phyloP scores from a whole-genome alignment of 2,329 filamentous ascomycete genomes.

The Aspergillus fructus region DNA sequence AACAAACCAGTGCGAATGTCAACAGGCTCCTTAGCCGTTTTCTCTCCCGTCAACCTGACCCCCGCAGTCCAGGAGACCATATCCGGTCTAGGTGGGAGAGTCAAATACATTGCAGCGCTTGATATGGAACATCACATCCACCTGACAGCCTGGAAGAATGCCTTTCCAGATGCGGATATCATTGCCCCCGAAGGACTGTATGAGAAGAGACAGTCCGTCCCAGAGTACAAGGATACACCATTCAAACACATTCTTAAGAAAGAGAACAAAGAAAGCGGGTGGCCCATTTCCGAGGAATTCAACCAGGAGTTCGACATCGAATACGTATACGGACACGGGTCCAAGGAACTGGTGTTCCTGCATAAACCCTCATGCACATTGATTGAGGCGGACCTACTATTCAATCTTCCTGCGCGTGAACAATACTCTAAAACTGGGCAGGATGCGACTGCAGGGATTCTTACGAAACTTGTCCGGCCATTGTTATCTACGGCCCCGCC shows the following conservation, averaged over 20 bases:
- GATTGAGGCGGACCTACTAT: slow-evolving; percentile 86
- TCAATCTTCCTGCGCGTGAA: slow-evolving; percentile 85
- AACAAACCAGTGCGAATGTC: slow-evolving; percentile 63
- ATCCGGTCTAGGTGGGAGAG: slow-evolving; percentile 63
- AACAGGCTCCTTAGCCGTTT: slow-evolving; percentile 77
- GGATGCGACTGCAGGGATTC: slow-evolving; percentile 55
- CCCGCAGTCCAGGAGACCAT: slow-evolving; percentile 65
- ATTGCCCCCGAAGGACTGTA: slow-evolving; percentile 79
- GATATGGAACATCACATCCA: slow-evolving; percentile 97
- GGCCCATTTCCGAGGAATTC: slow-evolving; percentile 69
- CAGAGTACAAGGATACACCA: slow-evolving; percentile 55
- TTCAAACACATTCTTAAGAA: slow-evolving; percentile 69
- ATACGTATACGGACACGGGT: slow-evolving; percentile 75
- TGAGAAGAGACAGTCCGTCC: slow-evolving; percentile 70
- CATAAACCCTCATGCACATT: slow-evolving; percentile 77
- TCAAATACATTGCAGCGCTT: slow-evolving; percentile 81
- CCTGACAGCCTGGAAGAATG: slow-evolving; percentile 77
- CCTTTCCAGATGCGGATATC: slow-evolving; percentile 75
- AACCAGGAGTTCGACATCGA: slow-evolving; percentile 83
- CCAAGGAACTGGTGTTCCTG: slow-evolving; percentile 84
- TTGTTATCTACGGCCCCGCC: slow-evolving; percentile 59
- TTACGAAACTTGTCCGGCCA: slow-evolving; percentile 57
- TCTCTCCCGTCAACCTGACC: slow-evolving; percentile 87
- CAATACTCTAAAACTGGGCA: slow-evolving; percentile 68
- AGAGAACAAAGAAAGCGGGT: slow-evolving; percentile 50